Conservation (phyloP, 441 rosid species). For the Adansonia rubrostipa region DNA sequence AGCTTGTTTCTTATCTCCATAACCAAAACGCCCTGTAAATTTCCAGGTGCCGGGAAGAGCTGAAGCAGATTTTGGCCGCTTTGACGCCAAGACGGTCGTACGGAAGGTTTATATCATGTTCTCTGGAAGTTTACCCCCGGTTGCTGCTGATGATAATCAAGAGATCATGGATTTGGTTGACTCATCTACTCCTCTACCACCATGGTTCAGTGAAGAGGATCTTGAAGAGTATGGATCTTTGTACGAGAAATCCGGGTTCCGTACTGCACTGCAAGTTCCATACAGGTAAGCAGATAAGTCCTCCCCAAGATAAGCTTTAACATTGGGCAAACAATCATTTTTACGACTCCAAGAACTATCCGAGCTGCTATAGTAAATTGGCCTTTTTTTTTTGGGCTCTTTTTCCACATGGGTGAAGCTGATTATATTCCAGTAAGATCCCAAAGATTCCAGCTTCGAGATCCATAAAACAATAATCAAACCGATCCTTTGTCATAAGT, state of each 20-base stretch:
- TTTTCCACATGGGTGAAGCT: neutral
- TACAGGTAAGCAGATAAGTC: slow-evolving; percentile 46
- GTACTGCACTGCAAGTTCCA: slow-evolving; percentile 57
- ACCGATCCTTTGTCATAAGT: neutral
- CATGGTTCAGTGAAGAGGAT: slow-evolving; percentile 58
- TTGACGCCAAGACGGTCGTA: slow-evolving; percentile 56
- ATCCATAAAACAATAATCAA: slow-evolving; percentile 4
- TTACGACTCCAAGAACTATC: neutral
- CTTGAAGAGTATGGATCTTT: slow-evolving; percentile 46
- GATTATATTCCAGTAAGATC: neutral
- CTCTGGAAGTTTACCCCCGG: slow-evolving; percentile 49
- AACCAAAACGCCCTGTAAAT: neutral
- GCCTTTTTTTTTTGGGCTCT: too few species aligned
- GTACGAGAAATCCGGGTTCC: slow-evolving; percentile 58
- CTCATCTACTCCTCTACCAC: slow-evolving; percentile 51
- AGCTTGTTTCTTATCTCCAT: neutral
- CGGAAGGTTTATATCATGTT: slow-evolving; percentile 51
- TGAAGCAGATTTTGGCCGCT: slow-evolving; percentile 61
- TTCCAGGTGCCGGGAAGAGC: slow-evolving; percentile 49
- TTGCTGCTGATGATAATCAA: slow-evolving; percentile 49
- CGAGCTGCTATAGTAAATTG: neutral
- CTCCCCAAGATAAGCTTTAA: neutral
- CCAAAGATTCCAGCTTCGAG: neutral
- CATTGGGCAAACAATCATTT: neutral
- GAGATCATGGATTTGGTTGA: slow-evolving; percentile 67